Evolutionary conservation across 257 asterid species (phyloP).

Genomic region (Leptodermis oblonga): DNA sequence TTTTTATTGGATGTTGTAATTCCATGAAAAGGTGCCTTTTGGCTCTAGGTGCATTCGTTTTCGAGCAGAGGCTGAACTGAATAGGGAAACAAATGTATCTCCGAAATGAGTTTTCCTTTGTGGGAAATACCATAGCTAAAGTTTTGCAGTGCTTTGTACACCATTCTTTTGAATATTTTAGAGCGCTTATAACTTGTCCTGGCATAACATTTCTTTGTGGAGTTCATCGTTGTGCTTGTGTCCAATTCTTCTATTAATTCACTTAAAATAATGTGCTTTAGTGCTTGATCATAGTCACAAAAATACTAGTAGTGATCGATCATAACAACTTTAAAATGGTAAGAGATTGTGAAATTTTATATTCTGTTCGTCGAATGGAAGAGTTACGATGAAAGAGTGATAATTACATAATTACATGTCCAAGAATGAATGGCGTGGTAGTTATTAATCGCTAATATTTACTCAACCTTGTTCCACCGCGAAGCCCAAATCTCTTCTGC

Average conservation of each 20-base stretch:
- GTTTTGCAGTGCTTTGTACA: slow-evolving; percentile 9
- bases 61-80: not conserved
- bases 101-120: not conserved
- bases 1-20: slow-evolving; percentile 8
- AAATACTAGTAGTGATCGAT: no score
- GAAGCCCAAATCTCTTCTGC: no score
- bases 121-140: not conserved
- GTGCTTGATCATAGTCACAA: not conserved
- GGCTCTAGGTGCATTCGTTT: not conserved
- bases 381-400: no score
- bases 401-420: no score
- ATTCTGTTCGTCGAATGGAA: no score
- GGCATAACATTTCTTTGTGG: no score
- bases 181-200: no score
- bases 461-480: no score
- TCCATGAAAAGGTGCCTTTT: slow-evolving; percentile 8
- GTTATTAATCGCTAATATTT: no score
- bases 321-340: no score
- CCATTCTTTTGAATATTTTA: slow-evolving; percentile 1
- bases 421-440: no score
- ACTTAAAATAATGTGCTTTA: not conserved
- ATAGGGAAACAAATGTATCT: not conserved
- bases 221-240: not conserved
- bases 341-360: no score
- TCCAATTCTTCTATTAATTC: not conserved